These are phyloP conservation scores for Cyathus striatus DNA, from an alignment of 768 basidiomycete species.

Conservation along the genomic window DNA sequence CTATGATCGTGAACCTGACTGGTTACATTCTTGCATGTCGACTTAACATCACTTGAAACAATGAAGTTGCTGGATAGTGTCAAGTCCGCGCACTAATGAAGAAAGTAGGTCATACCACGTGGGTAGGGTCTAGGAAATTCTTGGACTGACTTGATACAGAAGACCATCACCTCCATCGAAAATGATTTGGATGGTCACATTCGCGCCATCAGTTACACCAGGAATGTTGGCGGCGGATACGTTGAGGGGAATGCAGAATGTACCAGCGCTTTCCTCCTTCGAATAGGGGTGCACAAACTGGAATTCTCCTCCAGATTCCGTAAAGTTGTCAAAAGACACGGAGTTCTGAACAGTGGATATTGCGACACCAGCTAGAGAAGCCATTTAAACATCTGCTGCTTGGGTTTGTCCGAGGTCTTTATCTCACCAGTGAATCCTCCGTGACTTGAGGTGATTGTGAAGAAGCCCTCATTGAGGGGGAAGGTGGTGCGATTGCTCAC, in stretches of 20 bases:
- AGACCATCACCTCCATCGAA: constrained; percentile 10
- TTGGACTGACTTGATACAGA: constrained; percentile 3
- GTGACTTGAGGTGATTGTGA: constrained; percentile 58
- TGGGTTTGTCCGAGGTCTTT: too few relatives aligned
- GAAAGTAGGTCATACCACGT: constrained; percentile 2
- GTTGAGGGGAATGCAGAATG: constrained; percentile 11
- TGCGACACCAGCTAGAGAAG: constrained; percentile 41
- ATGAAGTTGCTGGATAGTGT: constrained; percentile 28
- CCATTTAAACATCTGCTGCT: too few relatives aligned
- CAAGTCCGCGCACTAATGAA: constrained; percentile 2
- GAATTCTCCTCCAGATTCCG: constrained; percentile 21
- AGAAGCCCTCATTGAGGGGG: constrained; percentile 57
- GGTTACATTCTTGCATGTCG: constrained; percentile 31
- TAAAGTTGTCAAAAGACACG: constrained; percentile 58
- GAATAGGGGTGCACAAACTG: constrained; percentile 40
- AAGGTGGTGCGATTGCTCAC: constrained; percentile 57
- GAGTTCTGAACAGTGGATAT: constrained; percentile 59
- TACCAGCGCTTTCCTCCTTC: constrained; percentile 38
- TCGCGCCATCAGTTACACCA: constrained; percentile 9
- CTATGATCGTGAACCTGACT: constrained; percentile 2
- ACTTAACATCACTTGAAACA: constrained; percentile 34
- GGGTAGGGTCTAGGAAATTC: neutral
- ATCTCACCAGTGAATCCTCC: constrained; percentile 44
- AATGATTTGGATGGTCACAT: constrained; percentile 13
- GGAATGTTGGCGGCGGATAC: constrained; percentile 17